Conservation (phyloP, 2,329 filamentous ascomycete species). For the Claviceps sp. region DNA sequence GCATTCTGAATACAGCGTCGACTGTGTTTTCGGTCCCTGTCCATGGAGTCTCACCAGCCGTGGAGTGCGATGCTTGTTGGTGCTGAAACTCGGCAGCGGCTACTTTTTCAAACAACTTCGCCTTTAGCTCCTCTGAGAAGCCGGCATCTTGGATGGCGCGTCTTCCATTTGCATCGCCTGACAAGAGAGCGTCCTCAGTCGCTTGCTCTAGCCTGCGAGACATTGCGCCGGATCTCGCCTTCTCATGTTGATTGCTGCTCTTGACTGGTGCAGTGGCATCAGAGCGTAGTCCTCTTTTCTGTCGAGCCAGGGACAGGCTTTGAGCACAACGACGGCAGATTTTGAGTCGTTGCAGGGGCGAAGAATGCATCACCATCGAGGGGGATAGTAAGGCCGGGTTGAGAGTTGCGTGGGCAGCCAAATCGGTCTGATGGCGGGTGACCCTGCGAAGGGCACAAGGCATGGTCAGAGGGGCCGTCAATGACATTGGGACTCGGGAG, state of each 20-base stretch:
- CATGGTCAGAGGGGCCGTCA: background rate
- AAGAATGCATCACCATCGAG: background rate
- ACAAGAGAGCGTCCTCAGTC: constrained; percentile 47
- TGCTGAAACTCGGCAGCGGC: constrained; percentile 40
- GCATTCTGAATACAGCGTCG: constrained; percentile 73
- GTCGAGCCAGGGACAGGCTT: background rate
- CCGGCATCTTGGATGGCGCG: constrained; percentile 48
- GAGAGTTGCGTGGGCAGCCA: background rate
- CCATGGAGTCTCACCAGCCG: constrained; percentile 49
- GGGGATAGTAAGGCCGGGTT: background rate
- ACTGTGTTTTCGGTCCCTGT: constrained; percentile 59
- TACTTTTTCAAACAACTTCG: constrained; percentile 42
- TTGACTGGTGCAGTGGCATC: background rate
- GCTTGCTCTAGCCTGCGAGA: constrained; percentile 45
- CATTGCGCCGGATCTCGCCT: constrained; percentile 31
- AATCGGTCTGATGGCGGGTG: background rate
- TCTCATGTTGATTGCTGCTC: background rate
- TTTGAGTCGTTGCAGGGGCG: background rate
- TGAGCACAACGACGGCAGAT: constrained; percentile 1
- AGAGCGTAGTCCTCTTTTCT: background rate
- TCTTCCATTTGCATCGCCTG: constrained; percentile 44
- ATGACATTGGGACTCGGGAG: background rate
- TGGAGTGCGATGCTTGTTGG: constrained; percentile 15
- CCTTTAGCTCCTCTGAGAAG: constrained; percentile 50
- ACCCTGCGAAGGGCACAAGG: background rate